These are phyloP conservation scores for Pseudogymnoascus sp. DNA, from an alignment of 2,329 filamentous ascomycete genomes.

Conservation along the genomic window DNA sequence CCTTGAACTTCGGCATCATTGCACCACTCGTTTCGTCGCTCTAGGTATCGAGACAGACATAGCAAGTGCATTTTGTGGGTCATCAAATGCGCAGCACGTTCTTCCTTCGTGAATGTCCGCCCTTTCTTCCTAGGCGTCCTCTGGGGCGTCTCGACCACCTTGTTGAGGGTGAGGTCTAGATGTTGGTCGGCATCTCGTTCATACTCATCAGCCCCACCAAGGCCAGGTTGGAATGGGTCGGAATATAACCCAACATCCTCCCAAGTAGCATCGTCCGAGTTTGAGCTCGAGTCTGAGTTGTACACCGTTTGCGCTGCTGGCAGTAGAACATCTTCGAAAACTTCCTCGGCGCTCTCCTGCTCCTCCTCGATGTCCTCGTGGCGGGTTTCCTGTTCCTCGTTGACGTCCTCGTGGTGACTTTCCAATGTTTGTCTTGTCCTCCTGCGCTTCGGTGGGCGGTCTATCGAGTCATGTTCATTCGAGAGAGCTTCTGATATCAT, in stretches of 20 bases:
- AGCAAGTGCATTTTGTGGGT: conserved; percentile 84
- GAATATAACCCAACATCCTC: conserved; percentile 15
- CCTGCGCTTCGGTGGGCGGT: conserved; percentile 32
- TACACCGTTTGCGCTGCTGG: conserved; percentile 21
- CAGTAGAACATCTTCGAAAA: conserved; percentile 26
- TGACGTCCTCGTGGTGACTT: conserved; percentile 10
- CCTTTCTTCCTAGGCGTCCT: conserved; percentile 13
- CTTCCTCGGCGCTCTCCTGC: conserved; percentile 14
- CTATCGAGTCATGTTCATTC: conserved; percentile 24
- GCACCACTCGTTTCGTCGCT: conserved; percentile 80
- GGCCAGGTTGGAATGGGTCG: conserved; percentile 17
- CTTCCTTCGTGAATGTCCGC: conserved; percentile 46
- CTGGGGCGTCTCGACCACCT: conserved; percentile 20
- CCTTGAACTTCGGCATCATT: conserved; percentile 66
- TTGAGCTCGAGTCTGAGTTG: conserved; percentile 17
- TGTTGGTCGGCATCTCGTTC: conserved; percentile 20
- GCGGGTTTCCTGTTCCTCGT: conserved; percentile 11
- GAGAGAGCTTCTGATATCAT: conserved; percentile 37
- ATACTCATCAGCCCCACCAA: conserved; percentile 23
- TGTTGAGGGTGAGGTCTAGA: conserved; percentile 30
- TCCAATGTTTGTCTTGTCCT: conserved; percentile 19
- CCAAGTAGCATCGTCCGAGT: conserved; percentile 11
- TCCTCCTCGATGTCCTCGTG: conserved; percentile 21
- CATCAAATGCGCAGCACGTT: conserved; percentile 54
- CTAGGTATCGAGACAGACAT: conserved; percentile 71